These are phyloP conservation scores for Protostelium mycophagum DNA, from an alignment of 78 protist genomes.

Conservation along the genomic window DNA sequence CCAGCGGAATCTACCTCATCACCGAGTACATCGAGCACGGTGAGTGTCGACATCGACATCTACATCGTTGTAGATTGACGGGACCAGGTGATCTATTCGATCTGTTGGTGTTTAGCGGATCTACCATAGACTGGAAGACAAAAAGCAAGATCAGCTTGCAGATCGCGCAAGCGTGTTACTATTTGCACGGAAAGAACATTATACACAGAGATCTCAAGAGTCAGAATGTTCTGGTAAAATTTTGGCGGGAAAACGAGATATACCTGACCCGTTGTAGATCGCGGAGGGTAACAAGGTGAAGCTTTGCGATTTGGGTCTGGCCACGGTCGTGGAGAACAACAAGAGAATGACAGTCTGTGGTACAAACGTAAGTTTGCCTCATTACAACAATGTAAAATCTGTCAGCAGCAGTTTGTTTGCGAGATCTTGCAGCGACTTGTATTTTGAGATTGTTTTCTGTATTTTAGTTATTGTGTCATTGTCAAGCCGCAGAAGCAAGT, in stretches of 20 bases:
- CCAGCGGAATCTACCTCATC: conserved; percentile 37
- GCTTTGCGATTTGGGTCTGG: conserved; percentile 58
- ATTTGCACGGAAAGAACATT: conserved; percentile 44
- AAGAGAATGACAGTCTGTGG: conserved; percentile 25
- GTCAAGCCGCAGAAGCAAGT: too few species aligned
- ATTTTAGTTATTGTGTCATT: too few species aligned
- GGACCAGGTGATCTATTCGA: conserved; percentile 54
- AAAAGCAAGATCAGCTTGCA: conserved; percentile 40
- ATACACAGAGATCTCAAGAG: conserved; percentile 57
- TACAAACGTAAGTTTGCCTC: neutral
- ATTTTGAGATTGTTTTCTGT: too few species aligned
- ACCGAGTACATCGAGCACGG: conserved; percentile 63
- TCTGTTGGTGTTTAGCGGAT: conserved; percentile 44
- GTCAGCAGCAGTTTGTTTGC: too few species aligned
- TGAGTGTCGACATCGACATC: too few species aligned
- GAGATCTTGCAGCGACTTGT: too few species aligned
- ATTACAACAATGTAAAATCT: neutral
- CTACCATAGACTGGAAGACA: conserved; percentile 27
- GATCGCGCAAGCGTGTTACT: conserved; percentile 48
- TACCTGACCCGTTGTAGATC: neutral
- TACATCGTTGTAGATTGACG: too few species aligned
- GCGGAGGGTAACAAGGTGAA: conserved; percentile 3
- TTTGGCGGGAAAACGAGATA: conserved; percentile 60
- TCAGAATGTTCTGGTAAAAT: conserved; percentile 55
- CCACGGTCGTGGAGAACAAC: conserved; percentile 39